Evolutionary conservation across 768 basidiomycete species (phyloP), one percentile per base, ranked within the genome.

Genomic region (Mycena leptocephala): DNA sequence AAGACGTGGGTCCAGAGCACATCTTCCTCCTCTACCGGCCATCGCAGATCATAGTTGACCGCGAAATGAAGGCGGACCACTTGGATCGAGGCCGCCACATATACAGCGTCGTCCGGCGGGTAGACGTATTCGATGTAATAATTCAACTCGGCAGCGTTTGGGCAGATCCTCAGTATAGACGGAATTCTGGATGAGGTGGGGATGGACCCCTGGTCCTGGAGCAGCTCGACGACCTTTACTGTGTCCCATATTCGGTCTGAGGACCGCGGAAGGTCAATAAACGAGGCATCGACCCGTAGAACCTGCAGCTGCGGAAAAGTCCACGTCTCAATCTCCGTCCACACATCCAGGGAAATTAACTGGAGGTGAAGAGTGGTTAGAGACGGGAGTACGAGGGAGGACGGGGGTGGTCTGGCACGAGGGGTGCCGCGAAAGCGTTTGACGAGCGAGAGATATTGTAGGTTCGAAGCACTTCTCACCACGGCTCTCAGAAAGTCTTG

Each of bases 41-140:
- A 68, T 33, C 35, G 48, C 14, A 68, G 35, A 20, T 18, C 51
- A 6, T 55, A 11, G 24, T 68, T 68, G 22, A 24, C 18, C 4
- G 32, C 51, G 20, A 68, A 56, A 33, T 68, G 66, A 22, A 68
- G 48, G 48, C 66, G 66, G 30, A 68, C 66, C 35, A 70, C 56
- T 32, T 35, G 68, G 11, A 70, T 28, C 33, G 28, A 33, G 1
- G 37, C 26, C 24, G 24, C n/a, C n/a, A n/a, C n/a, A n/a, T n/a
- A 35, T 3, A 55, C 51, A 1, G 43, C 22, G 39, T 13, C 33
- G 9, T n/a, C 41, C 26, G 41, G 18, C 2, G 55, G 39, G n/a
- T 13, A 0, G 41, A 43, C 56, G n/a, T 59, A 70, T 59, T 70
- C 56, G 26, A 70, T 59, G 28, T 43, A 70, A 18, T 70, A 70